A percentile compares a stretch with the other conserved stretches of the same genome.
phyloP scores from a whole-genome alignment of 78 protist species.

The Dictyostelium discoideum region DNA sequence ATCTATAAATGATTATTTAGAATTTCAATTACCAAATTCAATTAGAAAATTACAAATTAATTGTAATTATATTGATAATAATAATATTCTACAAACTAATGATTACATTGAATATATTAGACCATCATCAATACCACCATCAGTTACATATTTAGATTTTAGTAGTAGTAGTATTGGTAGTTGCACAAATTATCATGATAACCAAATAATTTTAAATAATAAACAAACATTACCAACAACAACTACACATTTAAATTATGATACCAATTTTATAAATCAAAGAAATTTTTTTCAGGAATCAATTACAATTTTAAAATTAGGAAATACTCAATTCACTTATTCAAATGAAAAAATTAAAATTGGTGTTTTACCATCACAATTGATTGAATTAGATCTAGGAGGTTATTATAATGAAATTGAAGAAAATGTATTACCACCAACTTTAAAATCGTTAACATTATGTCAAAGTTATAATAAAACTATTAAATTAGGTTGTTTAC shows the following conservation, averaged over 20 bases:
- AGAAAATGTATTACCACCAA: neutral
- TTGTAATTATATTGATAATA: neutral
- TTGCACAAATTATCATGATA: neutral
- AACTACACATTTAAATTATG: neutral
- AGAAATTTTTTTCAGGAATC: neutral
- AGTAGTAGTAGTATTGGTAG: neutral
- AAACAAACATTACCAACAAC: neutral
- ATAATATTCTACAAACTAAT: neutral
- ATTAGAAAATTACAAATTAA: neutral
- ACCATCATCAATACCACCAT: neutral
- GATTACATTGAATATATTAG: neutral
- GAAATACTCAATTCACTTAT: neutral
- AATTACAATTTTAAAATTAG: neutral
- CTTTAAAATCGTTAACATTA: neutral
- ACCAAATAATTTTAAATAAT: neutral
- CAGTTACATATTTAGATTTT: neutral
- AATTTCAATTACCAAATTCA: neutral
- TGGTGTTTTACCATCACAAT: neutral
- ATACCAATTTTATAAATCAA: neutral
- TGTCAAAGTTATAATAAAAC: neutral
- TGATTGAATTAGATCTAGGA: neutral
- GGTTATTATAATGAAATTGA: neutral
- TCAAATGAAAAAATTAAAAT: neutral
- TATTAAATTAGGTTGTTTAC: neutral
- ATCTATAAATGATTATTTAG: neutral